Evolutionary conservation across 768 basidiomycete genomes (phyloP).

Genomic region (Infundibulicybe gibba): DNA sequence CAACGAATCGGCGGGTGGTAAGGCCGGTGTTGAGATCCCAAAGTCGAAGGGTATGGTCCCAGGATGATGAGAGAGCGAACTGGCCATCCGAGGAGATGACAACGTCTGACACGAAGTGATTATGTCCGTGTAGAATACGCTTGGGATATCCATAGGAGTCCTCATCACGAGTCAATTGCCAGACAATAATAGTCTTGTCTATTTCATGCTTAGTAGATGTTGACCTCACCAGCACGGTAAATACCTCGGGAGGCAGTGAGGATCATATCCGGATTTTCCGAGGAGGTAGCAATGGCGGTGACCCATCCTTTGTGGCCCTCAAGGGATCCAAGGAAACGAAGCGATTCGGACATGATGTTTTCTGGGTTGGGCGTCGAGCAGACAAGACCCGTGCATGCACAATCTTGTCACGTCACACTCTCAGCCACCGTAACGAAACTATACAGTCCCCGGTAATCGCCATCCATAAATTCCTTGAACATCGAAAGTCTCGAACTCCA

Average conservation of each 20-base stretch:
- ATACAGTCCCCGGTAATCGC: conserved; percentile 47
- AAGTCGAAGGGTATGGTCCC: conserved; percentile 99
- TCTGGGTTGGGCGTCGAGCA: conserved; percentile 25
- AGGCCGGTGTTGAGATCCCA: conserved; percentile 99
- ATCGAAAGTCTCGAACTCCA: no score
- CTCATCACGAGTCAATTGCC: conserved; percentile 95
- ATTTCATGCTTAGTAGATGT: conserved; percentile 16
- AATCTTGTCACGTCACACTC: conserved; percentile 31
- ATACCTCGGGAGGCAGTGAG: conserved; percentile 96
- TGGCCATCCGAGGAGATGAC: conserved; percentile 99
- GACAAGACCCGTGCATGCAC: conserved; percentile 24
- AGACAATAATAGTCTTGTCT: conserved; percentile 99
- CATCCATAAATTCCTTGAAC: conserved; percentile 12
- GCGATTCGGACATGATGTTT: conserved; percentile 71
- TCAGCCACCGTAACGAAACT: conserved; percentile 68
- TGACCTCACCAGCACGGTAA: conserved; percentile 10
- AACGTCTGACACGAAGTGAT: conserved; percentile 98
- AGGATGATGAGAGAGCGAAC: conserved; percentile 97
- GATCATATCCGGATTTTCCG: conserved; percentile 99
- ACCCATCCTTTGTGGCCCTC: conserved; percentile 97
- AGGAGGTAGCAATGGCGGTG: conserved; percentile 96
- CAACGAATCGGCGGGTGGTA: conserved; percentile 96
- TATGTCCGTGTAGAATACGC: conserved; percentile 96
- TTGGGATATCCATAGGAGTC: conserved; percentile 94
- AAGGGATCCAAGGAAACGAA: conserved; percentile 90